Percentiles rank a stretch among this genome's conserved stretches.
These are phyloP conservation scores for Boletus rubropictus DNA, from an alignment of 768 basidiomycete genomes.

Conservation along the genomic window DNA sequence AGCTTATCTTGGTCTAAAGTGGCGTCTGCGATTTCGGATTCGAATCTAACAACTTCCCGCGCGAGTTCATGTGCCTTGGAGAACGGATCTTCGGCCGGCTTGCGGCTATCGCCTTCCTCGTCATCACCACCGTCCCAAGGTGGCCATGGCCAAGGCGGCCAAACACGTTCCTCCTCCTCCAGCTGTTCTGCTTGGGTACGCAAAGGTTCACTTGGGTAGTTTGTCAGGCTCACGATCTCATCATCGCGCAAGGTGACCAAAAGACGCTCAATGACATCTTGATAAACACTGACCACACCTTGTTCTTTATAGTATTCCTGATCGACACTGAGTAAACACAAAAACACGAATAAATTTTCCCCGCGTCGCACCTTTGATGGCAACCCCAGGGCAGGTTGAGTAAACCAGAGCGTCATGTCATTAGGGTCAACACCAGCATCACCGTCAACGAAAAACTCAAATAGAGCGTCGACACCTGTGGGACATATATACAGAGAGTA, in stretches of 20 bases:
- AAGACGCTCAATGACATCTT: slow-evolving; percentile 59
- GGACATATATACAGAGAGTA: background rate
- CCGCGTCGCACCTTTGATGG: slow-evolving; percentile 65
- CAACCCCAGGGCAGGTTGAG: slow-evolving; percentile 73
- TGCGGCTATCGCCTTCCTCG: slow-evolving; percentile 35
- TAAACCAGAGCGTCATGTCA: slow-evolving; percentile 79
- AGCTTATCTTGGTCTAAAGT: slow-evolving; percentile 77
- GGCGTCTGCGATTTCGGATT: slow-evolving; percentile 68
- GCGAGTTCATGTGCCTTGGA: slow-evolving; percentile 59
- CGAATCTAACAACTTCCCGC: slow-evolving; percentile 67
- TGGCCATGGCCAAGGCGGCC: slow-evolving; percentile 84
- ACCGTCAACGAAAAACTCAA: slow-evolving; percentile 81
- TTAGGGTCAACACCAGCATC: slow-evolving; percentile 85
- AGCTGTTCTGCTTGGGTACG: slow-evolving; percentile 35
- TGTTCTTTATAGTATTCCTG: slow-evolving; percentile 90
- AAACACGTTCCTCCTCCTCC: slow-evolving; percentile 36
- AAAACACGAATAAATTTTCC: background rate
- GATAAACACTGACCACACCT: slow-evolving; percentile 62
- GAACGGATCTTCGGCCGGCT: slow-evolving; percentile 30
- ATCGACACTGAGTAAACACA: background rate
- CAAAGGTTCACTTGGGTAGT: slow-evolving; percentile 12
- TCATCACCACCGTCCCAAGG: slow-evolving; percentile 72
- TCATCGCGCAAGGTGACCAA: slow-evolving; percentile 54
- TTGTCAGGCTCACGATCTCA: slow-evolving; percentile 19
- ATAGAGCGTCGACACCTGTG: slow-evolving; percentile 69